Base-by-base conservation (phyloP, 257 asterid genomes). In the Lavandula angustifolia region DNA sequence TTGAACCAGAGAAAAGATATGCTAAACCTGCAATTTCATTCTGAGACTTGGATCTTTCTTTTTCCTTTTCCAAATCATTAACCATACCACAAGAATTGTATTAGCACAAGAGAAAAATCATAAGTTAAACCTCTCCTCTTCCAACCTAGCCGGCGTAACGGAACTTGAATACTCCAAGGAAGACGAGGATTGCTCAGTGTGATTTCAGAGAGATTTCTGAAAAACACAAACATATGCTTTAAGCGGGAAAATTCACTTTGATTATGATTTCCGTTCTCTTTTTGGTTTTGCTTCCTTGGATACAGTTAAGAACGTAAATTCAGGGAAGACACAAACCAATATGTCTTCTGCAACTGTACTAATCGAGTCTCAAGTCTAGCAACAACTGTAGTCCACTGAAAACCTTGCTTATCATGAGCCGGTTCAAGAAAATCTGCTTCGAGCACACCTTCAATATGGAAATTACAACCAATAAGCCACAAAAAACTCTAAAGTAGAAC, bases 341-440 rank as follows among this genome's bases (percentile, higher is more conserved):
- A 90, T 52, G 79, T 72, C 85, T 79, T 92, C 43, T 94, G 99
- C 88, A 86, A 78, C 61, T 86, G 83, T 53, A 84, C 47, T 65
- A 90, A 72, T 73, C 78, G 72, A 9, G 87, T 5, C 77, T 94
- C 99, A 33, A 94, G 99, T 73, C 92, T 86, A 52, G 95, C 75
- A 60, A 89, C 94, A 73, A 94, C 95, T 10, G 76, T 84, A 12
- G 99, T 94, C 42, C 97, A 88, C 80, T 94, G 97, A 73, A 94
- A 94, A 68, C 95, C 94, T 77, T 92, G 99, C 79, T 92, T 92
- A 77, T 92, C 99, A 79, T 92, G 99, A 60, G 99, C 96, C 13
- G 99, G 99, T 81, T 94, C 99, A 40, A 94, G 94, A 70, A 94
- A 94, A 82, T 94, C 87, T 70, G 99, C 99, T 81, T 94, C 99